phyloP scores from a whole-genome alignment of 768 basidiomycete genomes.

The Lentinula sp. region DNA sequence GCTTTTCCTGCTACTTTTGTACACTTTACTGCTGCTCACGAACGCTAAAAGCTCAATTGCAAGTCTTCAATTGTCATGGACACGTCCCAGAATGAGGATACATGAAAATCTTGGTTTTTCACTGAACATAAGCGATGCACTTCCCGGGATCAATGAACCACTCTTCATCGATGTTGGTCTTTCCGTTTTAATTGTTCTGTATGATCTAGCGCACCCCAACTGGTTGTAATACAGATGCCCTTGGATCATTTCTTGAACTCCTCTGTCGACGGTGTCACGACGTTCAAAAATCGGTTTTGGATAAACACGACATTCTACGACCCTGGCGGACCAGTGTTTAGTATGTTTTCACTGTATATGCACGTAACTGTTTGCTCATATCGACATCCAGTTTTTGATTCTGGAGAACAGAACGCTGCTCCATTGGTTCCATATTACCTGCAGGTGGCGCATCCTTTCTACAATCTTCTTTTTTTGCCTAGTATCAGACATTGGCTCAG shows the following conservation, averaged over 20 bases:
- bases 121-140: background rate
- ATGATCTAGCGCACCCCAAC: background rate
- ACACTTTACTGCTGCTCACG: background rate
- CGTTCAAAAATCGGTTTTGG: slow-evolving; percentile 44
- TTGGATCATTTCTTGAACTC: slow-evolving; percentile 37
- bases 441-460: slow-evolving; percentile 20
- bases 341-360: slow-evolving; percentile 19
- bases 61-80: background rate
- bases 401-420: slow-evolving; percentile 43
- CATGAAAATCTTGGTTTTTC: background rate
- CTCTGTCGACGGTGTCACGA: slow-evolving; percentile 13
- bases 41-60: background rate
- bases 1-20: background rate
- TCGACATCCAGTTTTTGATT: slow-evolving; percentile 37
- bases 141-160: background rate
- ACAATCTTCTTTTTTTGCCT: background rate
- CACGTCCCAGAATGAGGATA: background rate
- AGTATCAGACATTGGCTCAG: slow-evolving; percentile 12
- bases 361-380: background rate
- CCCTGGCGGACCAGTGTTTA: slow-evolving; percentile 40
- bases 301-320: slow-evolving; percentile 42
- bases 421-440: slow-evolving; percentile 43
- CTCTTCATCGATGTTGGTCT: background rate
- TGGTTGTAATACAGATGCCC: slow-evolving; percentile 26
- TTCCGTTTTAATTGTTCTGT: background rate